Conservation (phyloP, 1,284 basidiomycete genomes). For the Cutaneotrichosporon arboriforme region DNA sequence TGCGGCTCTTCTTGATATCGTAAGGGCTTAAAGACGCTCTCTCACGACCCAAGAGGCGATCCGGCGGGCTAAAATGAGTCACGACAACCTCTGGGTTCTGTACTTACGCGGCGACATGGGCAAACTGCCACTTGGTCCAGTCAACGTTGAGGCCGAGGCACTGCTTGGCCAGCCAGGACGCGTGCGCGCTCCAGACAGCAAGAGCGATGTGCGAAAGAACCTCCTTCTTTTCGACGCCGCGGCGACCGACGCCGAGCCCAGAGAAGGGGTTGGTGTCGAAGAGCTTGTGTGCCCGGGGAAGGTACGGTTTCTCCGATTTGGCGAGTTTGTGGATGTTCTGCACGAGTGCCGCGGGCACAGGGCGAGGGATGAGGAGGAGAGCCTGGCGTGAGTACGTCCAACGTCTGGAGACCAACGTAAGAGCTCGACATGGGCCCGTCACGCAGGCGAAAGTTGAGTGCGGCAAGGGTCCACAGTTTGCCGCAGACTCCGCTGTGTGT, state of each 20-base stretch:
- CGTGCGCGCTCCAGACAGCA: constrained; percentile 14
- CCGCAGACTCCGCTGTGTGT: constrained; percentile 14
- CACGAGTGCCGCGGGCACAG: constrained; percentile 6
- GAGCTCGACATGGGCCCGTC: constrained; percentile 16
- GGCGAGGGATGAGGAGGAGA: constrained; percentile 15
- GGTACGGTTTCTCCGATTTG: constrained; percentile 10
- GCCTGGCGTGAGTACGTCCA: constrained; percentile 4
- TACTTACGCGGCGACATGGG: constrained; percentile 11
- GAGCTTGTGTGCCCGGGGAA: constrained; percentile 7
- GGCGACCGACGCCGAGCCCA: constrained; percentile 8
- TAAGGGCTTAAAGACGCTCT: too few relatives aligned
- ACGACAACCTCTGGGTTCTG: too few relatives aligned
- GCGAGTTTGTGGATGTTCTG: constrained; percentile 9
- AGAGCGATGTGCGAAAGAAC: constrained; percentile 6
- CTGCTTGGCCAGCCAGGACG: constrained; percentile 10
- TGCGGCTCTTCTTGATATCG: background rate
- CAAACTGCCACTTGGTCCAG: constrained; percentile 13
- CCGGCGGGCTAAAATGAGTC: background rate
- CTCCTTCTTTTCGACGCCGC: constrained; percentile 3
- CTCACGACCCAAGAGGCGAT: background rate
- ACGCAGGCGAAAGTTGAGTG: constrained; percentile 17
- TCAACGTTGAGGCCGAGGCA: constrained; percentile 8
- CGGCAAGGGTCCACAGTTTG: constrained; percentile 16
- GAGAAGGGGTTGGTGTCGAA: constrained; percentile 17
- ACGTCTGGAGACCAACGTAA: constrained; percentile 1